Conservation (phyloP, 2,329 filamentous ascomycete genomes). For the Colletotrichum simmondsii region DNA sequence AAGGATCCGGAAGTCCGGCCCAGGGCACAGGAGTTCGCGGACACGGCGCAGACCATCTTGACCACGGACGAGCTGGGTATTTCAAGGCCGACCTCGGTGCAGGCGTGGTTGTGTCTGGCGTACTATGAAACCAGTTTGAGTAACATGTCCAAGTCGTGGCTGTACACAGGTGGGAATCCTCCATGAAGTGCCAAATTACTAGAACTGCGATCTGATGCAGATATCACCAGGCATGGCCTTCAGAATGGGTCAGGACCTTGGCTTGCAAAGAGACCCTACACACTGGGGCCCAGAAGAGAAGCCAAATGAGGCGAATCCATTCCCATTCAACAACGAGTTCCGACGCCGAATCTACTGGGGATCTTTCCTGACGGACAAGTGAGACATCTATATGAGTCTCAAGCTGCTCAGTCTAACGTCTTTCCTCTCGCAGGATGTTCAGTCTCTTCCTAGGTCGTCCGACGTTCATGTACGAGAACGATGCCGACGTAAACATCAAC, state of each 20-base stretch:
- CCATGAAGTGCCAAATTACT: constrained; percentile 26
- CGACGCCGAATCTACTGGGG: constrained; percentile 44
- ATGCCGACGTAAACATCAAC: constrained; percentile 31
- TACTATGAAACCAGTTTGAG: constrained; percentile 42
- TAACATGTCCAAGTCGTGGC: constrained; percentile 42
- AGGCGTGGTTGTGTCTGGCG: constrained; percentile 40
- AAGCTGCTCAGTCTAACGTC: neutral
- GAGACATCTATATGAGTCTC: neutral
- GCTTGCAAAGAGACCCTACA: constrained; percentile 42
- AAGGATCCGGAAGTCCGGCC: constrained; percentile 18
- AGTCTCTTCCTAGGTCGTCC: constrained; percentile 36
- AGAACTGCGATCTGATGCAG: neutral
- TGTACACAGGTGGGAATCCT: constrained; percentile 16
- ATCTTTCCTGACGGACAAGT: constrained; percentile 42
- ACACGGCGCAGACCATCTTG: constrained; percentile 40
- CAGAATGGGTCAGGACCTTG: constrained; percentile 44
- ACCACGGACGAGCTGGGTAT: constrained; percentile 36
- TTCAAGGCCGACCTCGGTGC: constrained; percentile 40
- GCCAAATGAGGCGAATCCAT: constrained; percentile 31
- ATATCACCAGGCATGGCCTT: constrained; percentile 41
- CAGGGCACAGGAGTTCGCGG: constrained; percentile 32
- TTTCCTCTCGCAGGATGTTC: constrained; percentile 17
- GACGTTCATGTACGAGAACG: constrained; percentile 28
- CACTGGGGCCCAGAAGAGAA: constrained; percentile 36
- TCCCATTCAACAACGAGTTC: constrained; percentile 38